Evolutionary conservation across 345 rosid species (phyloP).

Genomic region (Gossypium arboreum): DNA sequence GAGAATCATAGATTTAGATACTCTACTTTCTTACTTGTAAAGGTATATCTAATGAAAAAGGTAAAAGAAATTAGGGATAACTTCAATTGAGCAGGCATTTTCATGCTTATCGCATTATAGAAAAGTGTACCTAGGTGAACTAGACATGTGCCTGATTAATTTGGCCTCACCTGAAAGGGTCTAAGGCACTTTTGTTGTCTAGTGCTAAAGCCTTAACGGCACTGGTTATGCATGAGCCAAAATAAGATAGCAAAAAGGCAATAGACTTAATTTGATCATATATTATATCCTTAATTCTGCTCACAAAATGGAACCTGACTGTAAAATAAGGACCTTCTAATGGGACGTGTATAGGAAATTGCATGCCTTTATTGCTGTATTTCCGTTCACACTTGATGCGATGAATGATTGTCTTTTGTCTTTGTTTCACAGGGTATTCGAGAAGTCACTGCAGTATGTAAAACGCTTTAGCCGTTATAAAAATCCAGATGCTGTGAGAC

Average conservation of each 20-base stretch:
- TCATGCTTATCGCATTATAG: too few species aligned
- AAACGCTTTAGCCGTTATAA: slow-evolving; percentile 84
- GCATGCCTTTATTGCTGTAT: neutral
- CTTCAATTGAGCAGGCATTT: too few species aligned
- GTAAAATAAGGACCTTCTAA: neutral
- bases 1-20: too few species aligned
- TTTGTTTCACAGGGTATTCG: slow-evolving; percentile 66
- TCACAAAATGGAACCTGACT: neutral
- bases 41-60: too few species aligned
- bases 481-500: slow-evolving; percentile 96
- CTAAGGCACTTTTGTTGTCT: too few species aligned
- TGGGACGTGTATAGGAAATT: neutral
- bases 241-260: neutral
- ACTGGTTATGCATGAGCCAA: neutral
- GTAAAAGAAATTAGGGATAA: too few species aligned
- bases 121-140: too few species aligned
- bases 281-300: neutral
- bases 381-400: neutral
- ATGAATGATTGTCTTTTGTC: neutral
- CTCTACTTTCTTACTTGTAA: too few species aligned
- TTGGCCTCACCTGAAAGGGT: too few species aligned
- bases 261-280: neutral
- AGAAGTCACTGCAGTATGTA: slow-evolving; percentile 96
- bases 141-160: too few species aligned
- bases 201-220: too few species aligned